Conservation (phyloP, 2,329 filamentous ascomycete genomes). For the Sordariomycetes sp. region DNA sequence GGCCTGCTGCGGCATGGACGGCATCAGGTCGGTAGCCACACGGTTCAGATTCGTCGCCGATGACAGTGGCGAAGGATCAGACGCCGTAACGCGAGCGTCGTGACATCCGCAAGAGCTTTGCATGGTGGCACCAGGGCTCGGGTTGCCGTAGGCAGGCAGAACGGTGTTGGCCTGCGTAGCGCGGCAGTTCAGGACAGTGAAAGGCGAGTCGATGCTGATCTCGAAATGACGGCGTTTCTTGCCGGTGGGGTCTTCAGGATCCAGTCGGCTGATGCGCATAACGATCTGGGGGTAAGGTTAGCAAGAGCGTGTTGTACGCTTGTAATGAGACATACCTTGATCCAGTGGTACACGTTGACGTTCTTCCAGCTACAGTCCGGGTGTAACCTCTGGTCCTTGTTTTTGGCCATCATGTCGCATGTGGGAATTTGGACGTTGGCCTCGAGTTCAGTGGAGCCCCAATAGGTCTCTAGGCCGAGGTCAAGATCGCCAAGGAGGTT, state of each 20-base stretch:
- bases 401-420: conserved; percentile 75
- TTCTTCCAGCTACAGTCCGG: conserved; percentile 92
- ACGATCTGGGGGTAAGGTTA: conserved; percentile 54
- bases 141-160: conserved; percentile 65
- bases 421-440: conserved; percentile 89
- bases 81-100: conserved; percentile 36
- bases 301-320: background rate
- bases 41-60: conserved; percentile 35
- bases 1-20: conserved; percentile 45
- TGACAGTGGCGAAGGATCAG: conserved; percentile 61
- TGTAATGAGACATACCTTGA: conserved; percentile 56
- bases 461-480: conserved; percentile 58
- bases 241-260: conserved; percentile 62
- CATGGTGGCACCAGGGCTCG: conserved; percentile 33
- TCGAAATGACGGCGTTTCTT: conserved; percentile 82
- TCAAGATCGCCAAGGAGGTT: conserved; percentile 78
- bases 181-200: conserved; percentile 86
- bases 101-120: conserved; percentile 46
- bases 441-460: conserved; percentile 88
- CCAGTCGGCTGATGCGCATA: conserved; percentile 79
- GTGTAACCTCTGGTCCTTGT: conserved; percentile 57
- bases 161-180: conserved; percentile 87
- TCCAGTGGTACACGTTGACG: conserved; percentile 92
- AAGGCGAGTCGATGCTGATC: conserved; percentile 92
- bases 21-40: conserved; percentile 23